phyloP scores from a whole-genome alignment of 257 asterid genomes.

The Ocimum tenuiflorum region DNA sequence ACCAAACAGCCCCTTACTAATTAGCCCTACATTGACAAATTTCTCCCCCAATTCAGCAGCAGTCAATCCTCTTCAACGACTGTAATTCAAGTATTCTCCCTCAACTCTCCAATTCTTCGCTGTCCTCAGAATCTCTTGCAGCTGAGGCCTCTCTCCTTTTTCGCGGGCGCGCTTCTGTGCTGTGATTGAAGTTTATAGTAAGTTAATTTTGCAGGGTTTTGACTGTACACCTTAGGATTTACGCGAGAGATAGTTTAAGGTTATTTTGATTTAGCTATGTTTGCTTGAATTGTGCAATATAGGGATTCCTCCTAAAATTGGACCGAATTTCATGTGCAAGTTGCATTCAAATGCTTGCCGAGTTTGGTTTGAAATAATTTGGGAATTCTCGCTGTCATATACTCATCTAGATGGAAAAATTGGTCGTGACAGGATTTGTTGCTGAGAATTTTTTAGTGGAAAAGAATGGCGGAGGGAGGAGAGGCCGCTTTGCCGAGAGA shows the following conservation, averaged over 20 bases:
- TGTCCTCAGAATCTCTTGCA: background rate
- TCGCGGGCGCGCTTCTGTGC: background rate
- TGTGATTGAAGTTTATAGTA: background rate
- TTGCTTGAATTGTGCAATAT: background rate
- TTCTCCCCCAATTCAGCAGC: background rate
- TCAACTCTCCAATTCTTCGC: background rate
- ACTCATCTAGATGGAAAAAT: too few species aligned
- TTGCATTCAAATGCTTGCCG: background rate
- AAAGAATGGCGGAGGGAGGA: constrained; percentile 60
- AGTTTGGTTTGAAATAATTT: background rate
- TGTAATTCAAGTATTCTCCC: background rate
- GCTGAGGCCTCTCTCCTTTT: background rate
- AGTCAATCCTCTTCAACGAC: background rate
- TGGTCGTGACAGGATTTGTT: background rate
- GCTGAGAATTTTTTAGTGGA: constrained; percentile 8
- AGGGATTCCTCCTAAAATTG: background rate
- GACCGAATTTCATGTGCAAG: background rate
- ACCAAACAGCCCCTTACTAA: background rate
- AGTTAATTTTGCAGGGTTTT: background rate
- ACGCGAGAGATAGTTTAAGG: background rate
- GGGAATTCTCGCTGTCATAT: background rate
- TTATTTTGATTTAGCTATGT: background rate
- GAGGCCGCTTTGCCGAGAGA: constrained; percentile 78
- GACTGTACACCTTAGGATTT: background rate
- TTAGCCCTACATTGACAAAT: background rate